A percentile compares a stretch with the other conserved stretches of the same genome.
Evolutionary conservation across 2,329 filamentous ascomycete species (phyloP).

Genomic region (Penicillium rolfsii): DNA sequence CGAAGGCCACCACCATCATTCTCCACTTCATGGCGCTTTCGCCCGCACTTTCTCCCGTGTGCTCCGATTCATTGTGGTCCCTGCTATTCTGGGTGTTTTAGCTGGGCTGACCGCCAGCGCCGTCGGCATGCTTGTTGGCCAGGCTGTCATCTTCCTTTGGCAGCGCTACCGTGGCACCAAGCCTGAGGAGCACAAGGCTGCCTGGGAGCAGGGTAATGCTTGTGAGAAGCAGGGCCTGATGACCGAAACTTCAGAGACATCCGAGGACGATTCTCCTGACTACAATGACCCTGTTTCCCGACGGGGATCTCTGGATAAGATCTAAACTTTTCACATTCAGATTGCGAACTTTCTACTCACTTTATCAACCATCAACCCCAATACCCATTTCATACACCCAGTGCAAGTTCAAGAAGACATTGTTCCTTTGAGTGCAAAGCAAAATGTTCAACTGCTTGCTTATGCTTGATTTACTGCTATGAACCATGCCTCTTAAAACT

Average conservation of each 20-base stretch:
- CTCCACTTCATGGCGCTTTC: conserved; percentile 39
- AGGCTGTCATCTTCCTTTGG: conserved; percentile 52
- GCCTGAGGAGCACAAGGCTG: conserved; percentile 31
- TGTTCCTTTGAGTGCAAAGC: background rate
- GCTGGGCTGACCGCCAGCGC: conserved; percentile 51
- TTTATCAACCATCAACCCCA: background rate
- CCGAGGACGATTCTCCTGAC: conserved; percentile 38
- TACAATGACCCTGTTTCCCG: conserved; percentile 41
- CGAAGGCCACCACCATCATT: conserved; percentile 32
- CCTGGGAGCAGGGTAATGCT: conserved; percentile 41
- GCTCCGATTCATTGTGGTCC: conserved; percentile 50
- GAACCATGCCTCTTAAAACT: conserved; percentile 8
- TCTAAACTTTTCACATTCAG: conserved; percentile 23
- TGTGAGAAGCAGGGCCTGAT: conserved; percentile 51
- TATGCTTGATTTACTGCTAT: conserved; percentile 9
- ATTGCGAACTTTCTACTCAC: background rate
- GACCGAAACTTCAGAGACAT: conserved; percentile 30
- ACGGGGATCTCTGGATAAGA: conserved; percentile 35
- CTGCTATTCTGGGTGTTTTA: conserved; percentile 50
- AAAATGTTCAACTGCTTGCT: conserved; percentile 3
- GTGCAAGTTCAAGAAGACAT: background rate
- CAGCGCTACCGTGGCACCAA: conserved; percentile 43
- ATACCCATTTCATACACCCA: background rate
- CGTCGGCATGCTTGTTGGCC: conserved; percentile 53
- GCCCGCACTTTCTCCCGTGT: conserved; percentile 45